phyloP scores from a whole-genome alignment of 83 land plant species.

The Thuja plicata region DNA sequence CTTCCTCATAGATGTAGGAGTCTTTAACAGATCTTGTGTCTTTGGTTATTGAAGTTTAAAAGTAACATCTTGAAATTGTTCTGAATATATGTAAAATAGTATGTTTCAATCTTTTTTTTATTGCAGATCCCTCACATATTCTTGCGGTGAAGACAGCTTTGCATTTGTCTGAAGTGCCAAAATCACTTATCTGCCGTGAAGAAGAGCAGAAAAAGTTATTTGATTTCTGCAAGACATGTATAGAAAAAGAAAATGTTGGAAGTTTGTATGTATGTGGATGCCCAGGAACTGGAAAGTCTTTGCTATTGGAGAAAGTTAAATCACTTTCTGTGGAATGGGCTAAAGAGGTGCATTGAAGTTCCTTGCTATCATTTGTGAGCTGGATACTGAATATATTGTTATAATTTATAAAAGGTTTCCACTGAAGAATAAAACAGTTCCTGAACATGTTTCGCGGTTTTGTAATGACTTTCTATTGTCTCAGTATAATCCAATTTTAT shows the following conservation, averaged over 20 bases:
- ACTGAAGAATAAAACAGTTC: background rate
- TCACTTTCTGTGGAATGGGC: constrained; percentile 54
- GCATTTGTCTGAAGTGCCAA: constrained; percentile 74
- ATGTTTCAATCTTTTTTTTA: background rate
- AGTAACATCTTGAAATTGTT: background rate
- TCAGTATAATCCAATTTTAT: background rate
- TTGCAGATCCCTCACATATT: constrained; percentile 70
- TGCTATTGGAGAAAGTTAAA: constrained; percentile 79
- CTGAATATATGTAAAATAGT: background rate
- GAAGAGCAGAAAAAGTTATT: constrained; percentile 71
- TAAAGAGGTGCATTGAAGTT: constrained; percentile 44
- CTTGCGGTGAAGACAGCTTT: constrained; percentile 78
- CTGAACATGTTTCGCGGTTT: background rate
- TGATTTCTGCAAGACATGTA: constrained; percentile 70
- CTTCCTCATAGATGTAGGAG: background rate
- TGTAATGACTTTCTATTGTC: background rate
- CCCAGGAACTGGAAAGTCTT: constrained; percentile 95
- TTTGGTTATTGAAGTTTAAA: background rate
- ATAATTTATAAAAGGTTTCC: background rate
- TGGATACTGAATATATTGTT: background rate
- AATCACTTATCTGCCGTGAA: constrained; percentile 69
- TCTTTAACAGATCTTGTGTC: background rate
- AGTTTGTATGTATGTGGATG: constrained; percentile 94
- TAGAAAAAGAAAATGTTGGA: constrained; percentile 70
- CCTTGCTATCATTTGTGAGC: background rate